Base-by-base conservation (phyloP, 1,139 yeast genomes). In the Protomyces inundatus region DNA sequence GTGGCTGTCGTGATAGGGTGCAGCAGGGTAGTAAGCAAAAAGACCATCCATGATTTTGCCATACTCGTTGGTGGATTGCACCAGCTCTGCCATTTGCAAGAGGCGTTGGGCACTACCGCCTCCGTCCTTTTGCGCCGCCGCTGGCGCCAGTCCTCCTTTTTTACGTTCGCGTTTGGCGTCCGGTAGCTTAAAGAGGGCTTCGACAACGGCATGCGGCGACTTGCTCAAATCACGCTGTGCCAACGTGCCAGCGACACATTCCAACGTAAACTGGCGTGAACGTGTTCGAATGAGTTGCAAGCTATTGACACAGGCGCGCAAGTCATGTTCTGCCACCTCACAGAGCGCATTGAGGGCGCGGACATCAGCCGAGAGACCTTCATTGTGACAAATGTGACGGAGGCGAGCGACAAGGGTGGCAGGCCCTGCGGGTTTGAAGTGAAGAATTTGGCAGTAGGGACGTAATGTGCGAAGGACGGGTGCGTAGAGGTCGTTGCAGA, bases 401-500 rank as follows among this genome's bases (percentile, higher is more conserved):
- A 86, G 73, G 39, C 85, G 76, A 46, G 79, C 79, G 53, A 79
- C 78, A 14, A 84, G 73, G 14, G 81, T 77, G 50, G 78, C 78
- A 36, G 81, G 80, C 2, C 83, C 73, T 0, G 95, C 86, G 66
- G 83, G 84, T 67, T 79, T 81, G 71, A 90, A 87, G 12, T 82
- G 74, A 1, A 93, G 80, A 5, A 88, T 77, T 70, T 91, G 97
- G 67, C 93, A 83, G 64, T 81, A 76, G 0, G 86, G 86, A 67
- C 95, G 82, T 66, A 93, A 76, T 67, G 83, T 84, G 7, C 90
- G 95, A 76, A 93, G 78, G 4, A 88, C 81, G 3, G 83, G 81
- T 0, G 88, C 82, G 72, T 87, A 91, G 0, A 87, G 81, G 71
- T 93, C 96, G 73, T 93, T 93, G 72, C 98, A 95, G 65, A 93